Percentiles rank a stretch among this genome's conserved stretches.
These are phyloP conservation scores for Spizellomyces sp. DNA, from an alignment of 192 early-diverging fungal genomes.

Conservation along the genomic window DNA sequence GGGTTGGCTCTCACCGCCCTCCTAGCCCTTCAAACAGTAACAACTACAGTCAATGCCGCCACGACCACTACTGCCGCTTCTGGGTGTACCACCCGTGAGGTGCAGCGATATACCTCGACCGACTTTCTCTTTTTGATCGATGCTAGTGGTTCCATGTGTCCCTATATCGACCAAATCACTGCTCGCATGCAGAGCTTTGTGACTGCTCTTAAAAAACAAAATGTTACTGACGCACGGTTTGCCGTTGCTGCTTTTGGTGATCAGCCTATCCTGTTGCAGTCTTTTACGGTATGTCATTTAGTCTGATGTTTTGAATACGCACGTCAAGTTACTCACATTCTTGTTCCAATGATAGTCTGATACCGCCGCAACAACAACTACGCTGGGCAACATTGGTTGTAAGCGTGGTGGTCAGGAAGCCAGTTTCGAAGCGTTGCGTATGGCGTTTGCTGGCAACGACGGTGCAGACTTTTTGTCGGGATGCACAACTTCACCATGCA, in stretches of 20 bases:
- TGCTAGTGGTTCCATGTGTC: conserved; percentile 35
- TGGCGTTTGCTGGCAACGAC: conserved; percentile 31
- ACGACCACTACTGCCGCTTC: neutral
- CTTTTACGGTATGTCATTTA: conserved; percentile 34
- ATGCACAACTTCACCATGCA: conserved; percentile 8
- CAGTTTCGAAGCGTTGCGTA: conserved; percentile 41
- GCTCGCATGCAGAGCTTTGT: conserved; percentile 33
- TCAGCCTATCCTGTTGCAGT: conserved; percentile 23
- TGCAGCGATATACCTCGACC: conserved; percentile 20
- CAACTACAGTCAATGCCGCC: neutral
- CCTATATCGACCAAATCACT: conserved; percentile 38
- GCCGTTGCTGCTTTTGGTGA: conserved; percentile 41
- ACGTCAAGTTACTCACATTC: too few relatives aligned
- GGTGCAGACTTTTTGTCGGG: conserved; percentile 22
- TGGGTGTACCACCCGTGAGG: conserved; percentile 24
- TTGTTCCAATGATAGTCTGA: neutral
- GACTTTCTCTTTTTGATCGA: conserved; percentile 47
- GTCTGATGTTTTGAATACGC: neutral
- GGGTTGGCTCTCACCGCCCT: neutral
- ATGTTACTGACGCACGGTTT: conserved; percentile 39
- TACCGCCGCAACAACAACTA: conserved; percentile 14
- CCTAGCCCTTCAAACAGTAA: neutral
- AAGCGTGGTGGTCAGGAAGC: conserved; percentile 38
- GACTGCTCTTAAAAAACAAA: conserved; percentile 1
- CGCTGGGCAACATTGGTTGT: conserved; percentile 29